Conservation (phyloP, 495 filamentous ascomycete species). For the Neurospora sp. region DNA sequence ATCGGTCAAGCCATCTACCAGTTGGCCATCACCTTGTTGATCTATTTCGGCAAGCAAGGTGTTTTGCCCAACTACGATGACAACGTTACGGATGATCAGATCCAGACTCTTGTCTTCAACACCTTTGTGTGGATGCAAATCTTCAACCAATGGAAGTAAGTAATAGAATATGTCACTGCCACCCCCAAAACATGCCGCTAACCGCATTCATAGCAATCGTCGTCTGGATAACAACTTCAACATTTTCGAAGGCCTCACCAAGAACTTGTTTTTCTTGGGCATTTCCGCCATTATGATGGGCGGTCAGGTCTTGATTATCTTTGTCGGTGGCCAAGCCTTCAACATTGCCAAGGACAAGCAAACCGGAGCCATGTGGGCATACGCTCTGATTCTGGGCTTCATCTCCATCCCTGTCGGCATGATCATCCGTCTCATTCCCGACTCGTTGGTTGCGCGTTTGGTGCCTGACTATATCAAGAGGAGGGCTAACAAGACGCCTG, state of each 20-base stretch:
- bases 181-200: constrained; percentile 4
- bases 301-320: constrained; percentile 73
- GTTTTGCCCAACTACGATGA: constrained; percentile 45
- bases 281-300: constrained; percentile 74
- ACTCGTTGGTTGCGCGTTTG: constrained; percentile 52
- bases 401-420: constrained; percentile 68
- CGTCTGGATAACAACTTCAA: constrained; percentile 84
- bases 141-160: constrained; percentile 88
- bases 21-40: constrained; percentile 62
- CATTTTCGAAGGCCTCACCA: constrained; percentile 71
- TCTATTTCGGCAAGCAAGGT: constrained; percentile 59
- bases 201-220: constrained; percentile 49
- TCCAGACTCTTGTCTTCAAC: constrained; percentile 79
- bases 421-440: constrained; percentile 50
- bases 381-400: constrained; percentile 60
- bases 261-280: constrained; percentile 73
- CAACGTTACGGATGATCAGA: constrained; percentile 27
- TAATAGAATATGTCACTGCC: constrained; percentile 3
- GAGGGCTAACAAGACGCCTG: constrained; percentile 41
- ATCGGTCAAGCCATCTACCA: constrained; percentile 79
- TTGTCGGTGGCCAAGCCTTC: constrained; percentile 64
- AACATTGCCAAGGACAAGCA: constrained; percentile 49
- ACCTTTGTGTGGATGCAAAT: constrained; percentile 97
- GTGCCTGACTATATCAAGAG: constrained; percentile 59
- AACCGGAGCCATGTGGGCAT: constrained; percentile 61